Base-by-base conservation (phyloP, 2,329 filamentous ascomycete genomes). In the Penicillium sp. region DNA sequence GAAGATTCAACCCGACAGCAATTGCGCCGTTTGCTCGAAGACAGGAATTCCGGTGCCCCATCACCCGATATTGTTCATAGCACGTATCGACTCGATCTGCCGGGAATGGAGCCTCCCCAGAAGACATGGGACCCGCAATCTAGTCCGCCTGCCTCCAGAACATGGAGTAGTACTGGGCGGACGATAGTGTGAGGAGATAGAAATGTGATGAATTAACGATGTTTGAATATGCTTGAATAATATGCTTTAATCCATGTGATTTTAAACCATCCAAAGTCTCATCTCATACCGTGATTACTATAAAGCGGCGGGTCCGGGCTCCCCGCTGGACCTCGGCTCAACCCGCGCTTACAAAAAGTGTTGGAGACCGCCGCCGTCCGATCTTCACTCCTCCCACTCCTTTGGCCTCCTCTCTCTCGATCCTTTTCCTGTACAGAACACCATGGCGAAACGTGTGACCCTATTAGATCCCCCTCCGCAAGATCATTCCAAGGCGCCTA, bases 401-500 rank as follows among this genome's bases (percentile, higher is more conserved):
- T 47, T 55, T 42, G 42, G 58, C 19, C 34, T 40, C 21, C 31
- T n/a, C 18, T 39, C 5, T 19, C 11, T 33, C 18, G 26, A 5
- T n/a, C n/a, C 34, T 19, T 31, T 36, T 23, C 31, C 14, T 24
- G 19, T 10, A 37, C 2, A 28, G 13, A 42, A 11, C 51, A 61
- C 37, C 14, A 72, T 73, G 70, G 52, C 62, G 21, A 69, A 69
- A 49, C 70, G 70, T 43, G 64, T 78, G 26, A 91, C 89, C 0
- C 81, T 95, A 51, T 85, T 96, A 61, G 84, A 86, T 67, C 88
- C 91, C 47, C 91, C 90, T 60, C 86, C 88, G 48, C 75, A 86
- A 28, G 87, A 96, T 69, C 77, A 84, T 42, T 82, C 82, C 68
- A 90, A 90, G 74, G 87, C 91, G 23, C 82, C 86, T 13, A 95